Percentiles rank a stretch among this genome's conserved stretches.
These are phyloP conservation scores for Fusarium odoratissimum DNA, from an alignment of 2,329 filamentous ascomycete genomes.

Conservation along the genomic window DNA sequence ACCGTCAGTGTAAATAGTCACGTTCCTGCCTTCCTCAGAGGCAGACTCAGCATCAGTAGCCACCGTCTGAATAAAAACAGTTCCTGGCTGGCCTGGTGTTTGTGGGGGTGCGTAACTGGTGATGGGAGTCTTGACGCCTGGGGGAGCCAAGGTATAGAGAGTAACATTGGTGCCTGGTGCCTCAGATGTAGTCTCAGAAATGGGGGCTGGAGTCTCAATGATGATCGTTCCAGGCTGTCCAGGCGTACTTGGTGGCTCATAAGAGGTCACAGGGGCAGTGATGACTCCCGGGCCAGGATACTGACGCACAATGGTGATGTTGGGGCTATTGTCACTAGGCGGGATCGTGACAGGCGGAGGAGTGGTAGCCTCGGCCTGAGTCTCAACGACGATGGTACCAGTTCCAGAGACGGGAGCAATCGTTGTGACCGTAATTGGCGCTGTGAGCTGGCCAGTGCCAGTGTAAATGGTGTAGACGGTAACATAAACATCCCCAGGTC, in stretches of 20 bases:
- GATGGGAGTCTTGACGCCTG: conserved; percentile 2
- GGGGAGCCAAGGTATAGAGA: conserved; percentile 20
- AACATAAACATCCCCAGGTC: conserved; percentile 9
- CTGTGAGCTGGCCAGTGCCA: conserved; percentile 15
- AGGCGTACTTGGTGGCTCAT: conserved; percentile 14
- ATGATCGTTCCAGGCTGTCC: conserved; percentile 27
- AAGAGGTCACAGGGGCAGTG: conserved; percentile 24
- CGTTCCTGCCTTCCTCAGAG: conserved; percentile 1
- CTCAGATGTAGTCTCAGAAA: not conserved
- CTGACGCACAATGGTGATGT: conserved; percentile 23
- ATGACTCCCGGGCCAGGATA: conserved; percentile 25
- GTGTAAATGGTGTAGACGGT: conserved; percentile 26
- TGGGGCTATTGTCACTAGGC: conserved; percentile 19
- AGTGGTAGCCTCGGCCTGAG: conserved; percentile 4
- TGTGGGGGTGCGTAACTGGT: conserved; percentile 27
- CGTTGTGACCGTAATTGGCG: conserved; percentile 16
- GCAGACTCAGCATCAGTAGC: conserved; percentile 2
- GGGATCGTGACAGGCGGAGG: conserved; percentile 18
- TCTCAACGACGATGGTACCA: conserved; percentile 32
- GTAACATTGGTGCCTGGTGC: conserved; percentile 17
- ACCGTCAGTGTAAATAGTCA: conserved; percentile 20
- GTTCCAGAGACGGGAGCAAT: conserved; percentile 27
- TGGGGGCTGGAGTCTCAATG: conserved; percentile 24
- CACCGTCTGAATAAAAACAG: conserved; percentile 25
- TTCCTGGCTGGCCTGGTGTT: conserved; percentile 19